phyloP scores from a whole-genome alignment of 2,329 filamentous ascomycete genomes.

The Fusarium sp. region DNA sequence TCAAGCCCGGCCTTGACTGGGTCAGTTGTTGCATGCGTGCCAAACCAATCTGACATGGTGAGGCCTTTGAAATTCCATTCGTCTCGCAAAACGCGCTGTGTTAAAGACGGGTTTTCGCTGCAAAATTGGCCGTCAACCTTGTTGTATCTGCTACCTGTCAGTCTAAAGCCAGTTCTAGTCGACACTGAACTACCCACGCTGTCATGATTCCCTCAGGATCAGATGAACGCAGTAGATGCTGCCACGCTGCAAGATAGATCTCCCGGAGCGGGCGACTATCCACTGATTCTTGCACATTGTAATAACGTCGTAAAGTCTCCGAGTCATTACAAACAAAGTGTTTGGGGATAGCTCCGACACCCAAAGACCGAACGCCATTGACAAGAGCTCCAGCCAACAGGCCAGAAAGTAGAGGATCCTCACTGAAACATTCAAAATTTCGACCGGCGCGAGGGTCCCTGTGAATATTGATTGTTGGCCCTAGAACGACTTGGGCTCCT shows the following conservation, averaged over 20 bases:
- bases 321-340: slow-evolving; percentile 40
- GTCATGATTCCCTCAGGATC: slow-evolving; percentile 31
- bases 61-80: slow-evolving; percentile 33
- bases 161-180: background rate
- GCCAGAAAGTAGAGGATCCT: slow-evolving; percentile 35
- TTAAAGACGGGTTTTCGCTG: slow-evolving; percentile 5
- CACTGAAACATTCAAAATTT: slow-evolving; percentile 40
- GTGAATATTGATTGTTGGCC: slow-evolving; percentile 34
- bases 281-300: slow-evolving; percentile 24
- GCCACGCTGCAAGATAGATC: slow-evolving; percentile 39
- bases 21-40: slow-evolving; percentile 19
- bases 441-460: slow-evolving; percentile 27
- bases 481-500: slow-evolving; percentile 26
- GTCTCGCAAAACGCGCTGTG: slow-evolving; percentile 4
- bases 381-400: slow-evolving; percentile 31
- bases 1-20: slow-evolving; percentile 27
- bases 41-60: slow-evolving; percentile 41
- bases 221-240: slow-evolving; percentile 15
- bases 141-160: slow-evolving; percentile 26
- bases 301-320: slow-evolving; percentile 22
- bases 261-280: slow-evolving; percentile 18
- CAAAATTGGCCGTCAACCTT: slow-evolving; percentile 34
- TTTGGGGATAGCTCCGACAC: slow-evolving; percentile 24
- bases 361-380: slow-evolving; percentile 24
- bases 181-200: slow-evolving; percentile 14